These are phyloP conservation scores for Botrytis paeoniae DNA, from an alignment of 2,329 filamentous ascomycete species.

Conservation along the genomic window DNA sequence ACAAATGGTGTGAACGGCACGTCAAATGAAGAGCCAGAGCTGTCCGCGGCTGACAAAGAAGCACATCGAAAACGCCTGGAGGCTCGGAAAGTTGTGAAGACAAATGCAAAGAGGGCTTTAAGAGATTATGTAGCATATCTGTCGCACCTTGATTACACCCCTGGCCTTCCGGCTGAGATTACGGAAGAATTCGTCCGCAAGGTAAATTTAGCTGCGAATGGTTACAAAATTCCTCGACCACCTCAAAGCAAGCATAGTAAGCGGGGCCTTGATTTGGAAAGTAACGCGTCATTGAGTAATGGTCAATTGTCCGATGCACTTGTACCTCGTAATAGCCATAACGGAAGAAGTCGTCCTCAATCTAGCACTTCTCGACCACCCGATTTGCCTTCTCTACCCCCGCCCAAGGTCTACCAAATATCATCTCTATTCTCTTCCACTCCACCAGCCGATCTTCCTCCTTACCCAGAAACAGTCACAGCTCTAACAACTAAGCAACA, in stretches of 20 bases:
- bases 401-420: conserved; percentile 50
- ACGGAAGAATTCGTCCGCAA: conserved; percentile 52
- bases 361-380: conserved; percentile 29
- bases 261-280: conserved; percentile 34
- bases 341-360: conserved; percentile 36
- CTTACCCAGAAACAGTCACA: conserved; percentile 54
- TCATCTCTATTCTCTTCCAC: conserved; percentile 69
- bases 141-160: conserved; percentile 74
- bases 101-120: conserved; percentile 71
- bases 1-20: conserved; percentile 26
- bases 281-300: conserved; percentile 37
- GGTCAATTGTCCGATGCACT: conserved; percentile 43
- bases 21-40: conserved; percentile 29
- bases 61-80: conserved; percentile 48
- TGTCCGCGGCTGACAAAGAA: conserved; percentile 47
- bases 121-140: conserved; percentile 73
- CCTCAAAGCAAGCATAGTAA: conserved; percentile 31
- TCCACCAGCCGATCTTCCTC: conserved; percentile 63
- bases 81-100: conserved; percentile 66
- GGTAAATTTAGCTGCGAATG: conserved; percentile 55
- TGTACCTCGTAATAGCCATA: conserved; percentile 42
- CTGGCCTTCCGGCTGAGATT: conserved; percentile 41
- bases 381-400: conserved; percentile 46
- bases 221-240: conserved; percentile 40
- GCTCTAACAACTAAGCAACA: conserved; percentile 37